Conservation (phyloP, 1,139 yeast genomes). For the Starmera stellimalicola region DNA sequence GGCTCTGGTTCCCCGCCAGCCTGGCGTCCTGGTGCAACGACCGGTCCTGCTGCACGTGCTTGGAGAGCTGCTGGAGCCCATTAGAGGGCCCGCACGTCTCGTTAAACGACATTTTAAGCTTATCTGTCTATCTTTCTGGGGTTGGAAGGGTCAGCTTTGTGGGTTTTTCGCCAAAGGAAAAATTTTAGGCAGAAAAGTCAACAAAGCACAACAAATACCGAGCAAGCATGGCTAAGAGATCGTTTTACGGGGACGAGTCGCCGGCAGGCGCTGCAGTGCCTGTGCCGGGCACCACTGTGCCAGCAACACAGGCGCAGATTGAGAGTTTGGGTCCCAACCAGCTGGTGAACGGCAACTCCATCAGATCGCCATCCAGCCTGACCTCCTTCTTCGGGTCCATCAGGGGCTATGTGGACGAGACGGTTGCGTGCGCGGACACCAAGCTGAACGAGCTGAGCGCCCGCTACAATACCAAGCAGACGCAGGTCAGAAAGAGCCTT, state of each 20-base stretch:
- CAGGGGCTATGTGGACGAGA: constrained; percentile 36
- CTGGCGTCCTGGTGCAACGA: constrained; percentile 18
- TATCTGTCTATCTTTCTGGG: too few relatives aligned
- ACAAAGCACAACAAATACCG: not conserved
- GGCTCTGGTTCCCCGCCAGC: constrained; percentile 3
- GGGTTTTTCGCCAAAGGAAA: not conserved
- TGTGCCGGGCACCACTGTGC: constrained; percentile 43
- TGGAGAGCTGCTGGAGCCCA: constrained; percentile 16
- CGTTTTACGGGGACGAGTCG: constrained; percentile 58
- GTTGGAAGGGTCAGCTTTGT: not conserved
- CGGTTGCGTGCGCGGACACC: constrained; percentile 25
- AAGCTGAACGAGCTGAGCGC: constrained; percentile 35
- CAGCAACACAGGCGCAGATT: constrained; percentile 40
- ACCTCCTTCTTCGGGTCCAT: constrained; percentile 22
- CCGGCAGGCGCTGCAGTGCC: constrained; percentile 35
- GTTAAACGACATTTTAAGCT: constrained; percentile 1
- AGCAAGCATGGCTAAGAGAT: constrained; percentile 19
- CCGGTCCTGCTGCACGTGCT: constrained; percentile 18
- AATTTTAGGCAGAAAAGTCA: not conserved
- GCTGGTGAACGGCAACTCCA: constrained; percentile 47
- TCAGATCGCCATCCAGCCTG: constrained; percentile 36
- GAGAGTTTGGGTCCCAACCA: constrained; percentile 34
- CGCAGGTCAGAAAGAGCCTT: constrained; percentile 55
- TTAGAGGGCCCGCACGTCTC: constrained; percentile 18
- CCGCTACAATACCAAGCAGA: constrained; percentile 51